Base-by-base conservation (phyloP, 1,284 basidiomycete species). In the Porodaedalea pini region DNA sequence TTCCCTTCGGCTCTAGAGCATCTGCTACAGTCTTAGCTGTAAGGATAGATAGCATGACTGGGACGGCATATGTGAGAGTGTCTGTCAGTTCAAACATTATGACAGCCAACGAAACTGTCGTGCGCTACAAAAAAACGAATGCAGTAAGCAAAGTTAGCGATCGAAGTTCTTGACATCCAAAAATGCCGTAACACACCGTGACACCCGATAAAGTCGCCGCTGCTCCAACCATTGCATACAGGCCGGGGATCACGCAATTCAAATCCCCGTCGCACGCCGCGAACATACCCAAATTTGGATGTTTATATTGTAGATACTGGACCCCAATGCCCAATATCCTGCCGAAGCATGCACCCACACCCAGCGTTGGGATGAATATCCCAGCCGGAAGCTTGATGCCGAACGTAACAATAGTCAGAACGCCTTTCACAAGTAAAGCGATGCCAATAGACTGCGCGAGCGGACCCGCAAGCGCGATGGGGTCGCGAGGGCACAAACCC, bases 361-460 rank as follows among this genome's bases (percentile, higher is more conserved):
- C 94, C 27, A 99, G 82, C 0, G 94, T 94, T 0, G 97, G 96
- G 27, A 99, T 92, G 72, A 99, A 99, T 65, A 99, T 96, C 1
- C 96, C 96, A 3, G 95, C 94, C 13, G 94, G 94, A 2, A 97
- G 68, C 67, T 90, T 93, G 73, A 97, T 93, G 2, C 95, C 95
- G 63, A 98, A 99, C 0, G 95, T 98, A 44, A 98, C 79, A 56
- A 96, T 79, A 0, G 94, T 97, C 57, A 98, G 73, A 1, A 77
- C 79, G 1, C 86, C 90, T 71, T 95, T 95, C 65, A 94, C 84
- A 47, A 94, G 48, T 70, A 96, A 79, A 0, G 94, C 90, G 25
- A 85, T 75, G 21, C 82, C 73, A 60, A 98, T 82, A 3, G 85
- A 79, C 32, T 73, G 73, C 43, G 90, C 76, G 31, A 96, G 81